Evolutionary conservation across 305 asterid genomes (phyloP).

Genomic region (Stenogyne calaminthoides): DNA sequence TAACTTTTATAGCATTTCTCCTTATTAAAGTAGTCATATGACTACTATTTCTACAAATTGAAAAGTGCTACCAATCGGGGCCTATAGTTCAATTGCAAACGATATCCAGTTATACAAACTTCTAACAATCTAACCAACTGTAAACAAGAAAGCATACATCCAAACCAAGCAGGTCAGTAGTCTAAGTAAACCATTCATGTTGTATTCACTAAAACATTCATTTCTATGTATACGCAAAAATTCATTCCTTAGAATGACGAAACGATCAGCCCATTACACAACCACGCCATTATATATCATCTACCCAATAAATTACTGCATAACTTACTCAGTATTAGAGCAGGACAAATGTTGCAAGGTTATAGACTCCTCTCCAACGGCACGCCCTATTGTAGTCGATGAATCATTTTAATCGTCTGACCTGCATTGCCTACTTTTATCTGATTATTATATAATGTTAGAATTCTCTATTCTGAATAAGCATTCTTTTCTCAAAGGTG

Average conservation of each 20-base stretch:
- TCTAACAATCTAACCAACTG: background rate
- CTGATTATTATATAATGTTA: conserved; percentile 23
- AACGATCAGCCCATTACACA: background rate
- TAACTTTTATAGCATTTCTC: background rate
- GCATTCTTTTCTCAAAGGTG: conserved; percentile 82
- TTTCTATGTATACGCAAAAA: background rate
- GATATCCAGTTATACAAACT: no score
- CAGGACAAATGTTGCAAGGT: background rate
- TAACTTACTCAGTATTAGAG: background rate
- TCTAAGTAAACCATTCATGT: background rate
- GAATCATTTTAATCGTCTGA: conserved; percentile 12
- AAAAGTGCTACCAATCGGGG: no score
- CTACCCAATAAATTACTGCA: conserved; percentile 4
- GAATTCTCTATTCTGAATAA: conserved; percentile 57
- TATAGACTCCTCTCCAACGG: background rate
- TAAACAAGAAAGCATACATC: background rate
- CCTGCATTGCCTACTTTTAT: background rate
- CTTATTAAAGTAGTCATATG: no score
- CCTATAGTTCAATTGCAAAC: background rate
- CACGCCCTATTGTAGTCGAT: background rate
- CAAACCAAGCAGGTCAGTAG: background rate
- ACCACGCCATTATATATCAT: background rate
- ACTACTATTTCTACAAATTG: no score
- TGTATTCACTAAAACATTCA: background rate
- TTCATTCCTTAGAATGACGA: background rate